Percentiles rank a stretch among this genome's conserved stretches.
These are phyloP conservation scores for Dendrostoma leiphaemia DNA, from an alignment of 2,329 filamentous ascomycete genomes.

Conservation along the genomic window DNA sequence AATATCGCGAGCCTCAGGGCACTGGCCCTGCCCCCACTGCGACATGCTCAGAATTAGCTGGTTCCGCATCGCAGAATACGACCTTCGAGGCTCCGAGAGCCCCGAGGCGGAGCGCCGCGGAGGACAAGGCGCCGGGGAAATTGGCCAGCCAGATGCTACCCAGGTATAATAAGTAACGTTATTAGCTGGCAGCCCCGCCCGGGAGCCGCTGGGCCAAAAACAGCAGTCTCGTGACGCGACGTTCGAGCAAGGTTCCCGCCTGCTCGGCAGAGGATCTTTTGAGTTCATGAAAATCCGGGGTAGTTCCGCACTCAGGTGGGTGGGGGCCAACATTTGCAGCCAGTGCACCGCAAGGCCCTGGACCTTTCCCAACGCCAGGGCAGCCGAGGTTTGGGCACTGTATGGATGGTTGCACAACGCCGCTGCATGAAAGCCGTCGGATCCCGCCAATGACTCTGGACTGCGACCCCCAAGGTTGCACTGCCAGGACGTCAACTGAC, in stretches of 20 bases:
- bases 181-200: no score
- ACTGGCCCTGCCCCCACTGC: no score
- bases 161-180: no score
- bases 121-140: slow-evolving; percentile 9
- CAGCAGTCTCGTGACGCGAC: neutral
- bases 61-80: neutral
- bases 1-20: no score
- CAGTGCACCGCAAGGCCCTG: no score
- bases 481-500: slow-evolving; percentile 8
- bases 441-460: slow-evolving; percentile 1
- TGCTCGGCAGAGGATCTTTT: neutral
- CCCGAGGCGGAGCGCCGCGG: slow-evolving; percentile 12
- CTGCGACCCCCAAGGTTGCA: neutral
- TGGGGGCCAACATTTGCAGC: no score
- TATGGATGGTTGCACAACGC: neutral
- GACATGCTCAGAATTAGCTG: no score
- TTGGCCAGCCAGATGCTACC: no score
- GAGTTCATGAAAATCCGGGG: slow-evolving; percentile 2
- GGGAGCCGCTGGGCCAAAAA: no score
- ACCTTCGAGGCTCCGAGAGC: slow-evolving; percentile 6
- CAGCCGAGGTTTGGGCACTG: neutral
- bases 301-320: neutral
- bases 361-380: neutral
- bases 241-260: neutral
- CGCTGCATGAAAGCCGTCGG: neutral